phyloP scores from a whole-genome alignment of 371 early-diverging fungal genomes.

The Syncephalastrum racemosum region DNA sequence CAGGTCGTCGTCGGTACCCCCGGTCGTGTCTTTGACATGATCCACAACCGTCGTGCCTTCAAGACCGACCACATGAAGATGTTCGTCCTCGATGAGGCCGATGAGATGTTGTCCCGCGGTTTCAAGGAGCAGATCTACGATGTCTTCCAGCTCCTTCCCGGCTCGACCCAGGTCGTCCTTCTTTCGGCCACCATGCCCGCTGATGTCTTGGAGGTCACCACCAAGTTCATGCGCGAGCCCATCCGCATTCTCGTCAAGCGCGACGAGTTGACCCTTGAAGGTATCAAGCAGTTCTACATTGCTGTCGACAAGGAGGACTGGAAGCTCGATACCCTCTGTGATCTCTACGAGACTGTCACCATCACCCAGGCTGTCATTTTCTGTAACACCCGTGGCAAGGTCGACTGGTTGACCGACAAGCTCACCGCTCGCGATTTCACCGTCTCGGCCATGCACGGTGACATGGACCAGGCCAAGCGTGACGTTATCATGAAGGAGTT shows the following conservation, averaged over 20 bases:
- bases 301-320: slow-evolving; percentile 90
- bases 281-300: slow-evolving; percentile 93
- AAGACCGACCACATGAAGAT: slow-evolving; percentile 80
- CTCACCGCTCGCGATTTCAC: slow-evolving; percentile 85
- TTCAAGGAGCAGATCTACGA: slow-evolving; percentile 96
- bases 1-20: slow-evolving; percentile 94
- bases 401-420: slow-evolving; percentile 88
- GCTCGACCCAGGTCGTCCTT: slow-evolving; percentile 84
- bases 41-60: slow-evolving; percentile 76
- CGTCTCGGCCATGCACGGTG: slow-evolving; percentile 96
- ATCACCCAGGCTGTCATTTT: slow-evolving; percentile 97
- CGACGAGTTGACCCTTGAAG: slow-evolving; percentile 95
- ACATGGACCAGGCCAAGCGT: slow-evolving; percentile 96
- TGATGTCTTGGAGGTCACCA: slow-evolving; percentile 90
- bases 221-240: slow-evolving; percentile 92
- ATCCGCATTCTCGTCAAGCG: slow-evolving; percentile 94
- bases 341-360: slow-evolving; percentile 89
- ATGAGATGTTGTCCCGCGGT: slow-evolving; percentile 94
- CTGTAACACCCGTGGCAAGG: slow-evolving; percentile 94
- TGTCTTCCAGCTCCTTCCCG: slow-evolving; percentile 86
- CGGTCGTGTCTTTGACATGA: slow-evolving; percentile 95
- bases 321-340: slow-evolving; percentile 90
- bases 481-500: slow-evolving; percentile 98
- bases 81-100: slow-evolving; percentile 97
- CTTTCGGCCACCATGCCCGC: slow-evolving; percentile 93